phyloP scores from a whole-genome alignment of 164 flowering plant genomes.

The Tinospora cordifolia region DNA sequence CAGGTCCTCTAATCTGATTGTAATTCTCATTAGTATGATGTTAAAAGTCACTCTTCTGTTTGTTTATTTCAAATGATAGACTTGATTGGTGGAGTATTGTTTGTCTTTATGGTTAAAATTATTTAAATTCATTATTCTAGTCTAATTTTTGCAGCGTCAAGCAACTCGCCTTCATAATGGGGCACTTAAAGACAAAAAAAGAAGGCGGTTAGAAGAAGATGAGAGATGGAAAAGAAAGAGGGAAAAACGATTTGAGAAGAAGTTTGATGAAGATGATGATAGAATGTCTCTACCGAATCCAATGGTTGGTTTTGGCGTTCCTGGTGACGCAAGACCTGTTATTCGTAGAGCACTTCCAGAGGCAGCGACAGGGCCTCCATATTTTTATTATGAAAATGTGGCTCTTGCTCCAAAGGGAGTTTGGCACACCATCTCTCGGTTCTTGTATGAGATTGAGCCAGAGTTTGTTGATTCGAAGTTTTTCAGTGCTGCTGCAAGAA shows the following conservation, averaged over 20 bases:
- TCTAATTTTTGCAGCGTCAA: conserved; percentile 5
- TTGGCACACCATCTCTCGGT: conserved; percentile 71
- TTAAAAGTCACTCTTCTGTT: neutral
- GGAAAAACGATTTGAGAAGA: conserved; percentile 17
- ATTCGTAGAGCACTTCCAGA: conserved; percentile 48
- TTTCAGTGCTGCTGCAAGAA: conserved; percentile 81
- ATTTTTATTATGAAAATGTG: conserved; percentile 86
- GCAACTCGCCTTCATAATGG: conserved; percentile 3
- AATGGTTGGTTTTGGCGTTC: conserved; percentile 75
- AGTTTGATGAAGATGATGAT: conserved; percentile 31
- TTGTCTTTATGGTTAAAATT: neutral
- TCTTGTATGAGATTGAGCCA: conserved; percentile 67
- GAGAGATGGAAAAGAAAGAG: conserved; percentile 26
- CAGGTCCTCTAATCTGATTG: conserved; percentile 25
- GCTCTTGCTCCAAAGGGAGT: conserved; percentile 89
- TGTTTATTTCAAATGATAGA: neutral
- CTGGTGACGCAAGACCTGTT: conserved; percentile 22
- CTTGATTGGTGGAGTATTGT: neutral
- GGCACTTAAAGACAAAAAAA: conserved; percentile 29
- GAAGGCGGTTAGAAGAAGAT: conserved; percentile 25
- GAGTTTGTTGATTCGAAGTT: conserved; percentile 87
- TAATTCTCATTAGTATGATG: conserved; percentile 2
- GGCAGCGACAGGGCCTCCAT: conserved; percentile 72
- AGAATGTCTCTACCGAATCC: conserved; percentile 54
- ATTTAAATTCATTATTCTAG: neutral